Evolutionary conservation across 345 rosid genomes (phyloP), one percentile per base, ranked within the genome.

Genomic region (Syzygium jambos): DNA sequence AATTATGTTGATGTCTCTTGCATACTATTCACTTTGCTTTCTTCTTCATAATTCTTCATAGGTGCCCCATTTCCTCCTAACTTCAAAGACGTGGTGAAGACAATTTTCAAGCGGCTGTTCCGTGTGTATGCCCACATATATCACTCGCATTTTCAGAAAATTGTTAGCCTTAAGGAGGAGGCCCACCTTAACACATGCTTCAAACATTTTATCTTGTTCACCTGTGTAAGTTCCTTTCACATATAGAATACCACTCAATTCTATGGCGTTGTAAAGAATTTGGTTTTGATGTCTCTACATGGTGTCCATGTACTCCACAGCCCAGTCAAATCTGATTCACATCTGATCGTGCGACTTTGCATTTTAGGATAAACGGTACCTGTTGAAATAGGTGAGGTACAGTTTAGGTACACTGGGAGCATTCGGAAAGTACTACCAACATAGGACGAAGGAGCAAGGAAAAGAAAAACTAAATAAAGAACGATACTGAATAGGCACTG

Each of bases 111-210:
- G 91, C 91, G 99, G 65, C 89, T 98, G 78, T 98, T 98, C 92
- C 99, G 99, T 51, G 99, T 98, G 52, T 98, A 98, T 89, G 99
- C 99, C 22, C 99, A 98, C 84, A 95, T 98, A 23, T 98, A 98
- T 91, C 98, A 95, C 84, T 93, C 99, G 59, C 99, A 98, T 93
- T 98, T 98, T 93, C 99, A 98, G 93, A 98, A 95, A 90, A 98
- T 98, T 88, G 99, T 98, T 89, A 96, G 98, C 93, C 98, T 98
- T 41, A 96, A 98, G 91, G 99, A 98, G 94, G 99, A 98, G 93
- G 99, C 99, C 84, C 99, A 98, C 93, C 94, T 98, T 89, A 98
- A 98, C 89, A 98, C 99, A 80, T 98, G 99, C 94, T 98, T 98
- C 94, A 98, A 98, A 94, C 99, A 98, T 88, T 98, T 96, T 89